phyloP scores from a whole-genome alignment of 495 filamentous ascomycete species.

The Mycothermus thermophilus region DNA sequence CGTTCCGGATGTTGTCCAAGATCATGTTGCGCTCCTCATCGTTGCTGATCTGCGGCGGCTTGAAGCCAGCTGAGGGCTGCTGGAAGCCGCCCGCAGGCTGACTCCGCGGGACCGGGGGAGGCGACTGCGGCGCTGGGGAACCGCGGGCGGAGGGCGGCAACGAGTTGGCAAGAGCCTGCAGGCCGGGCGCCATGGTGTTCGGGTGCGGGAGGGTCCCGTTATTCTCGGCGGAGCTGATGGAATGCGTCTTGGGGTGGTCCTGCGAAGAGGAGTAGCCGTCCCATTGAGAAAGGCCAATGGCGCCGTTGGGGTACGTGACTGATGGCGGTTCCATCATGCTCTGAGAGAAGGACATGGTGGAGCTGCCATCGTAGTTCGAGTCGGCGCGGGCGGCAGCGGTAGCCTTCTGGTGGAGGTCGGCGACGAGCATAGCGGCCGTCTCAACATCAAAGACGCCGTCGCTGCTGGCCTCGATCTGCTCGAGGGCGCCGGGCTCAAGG shows the following conservation, averaged over 20 bases:
- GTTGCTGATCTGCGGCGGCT: constrained; percentile 50
- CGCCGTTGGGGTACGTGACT: constrained; percentile 55
- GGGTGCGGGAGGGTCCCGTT: constrained; percentile 47
- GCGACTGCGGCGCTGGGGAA: constrained; percentile 70
- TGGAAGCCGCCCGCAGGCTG: constrained; percentile 43
- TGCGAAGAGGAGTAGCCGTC: constrained; percentile 62
- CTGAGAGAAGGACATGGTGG: constrained; percentile 59
- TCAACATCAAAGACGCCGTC: constrained; percentile 96
- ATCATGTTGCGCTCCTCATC: constrained; percentile 75
- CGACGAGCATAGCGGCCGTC: constrained; percentile 97
- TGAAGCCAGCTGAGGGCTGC: constrained; percentile 50
- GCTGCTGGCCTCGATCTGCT: constrained; percentile 87
- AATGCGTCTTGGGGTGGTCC: constrained; percentile 54
- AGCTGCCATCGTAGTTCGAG: constrained; percentile 50
- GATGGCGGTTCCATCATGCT: constrained; percentile 56
- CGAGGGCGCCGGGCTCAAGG: constrained; percentile 75
- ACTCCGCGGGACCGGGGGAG: constrained; percentile 42
- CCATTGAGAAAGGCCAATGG: constrained; percentile 76
- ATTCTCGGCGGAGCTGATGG: constrained; percentile 49
- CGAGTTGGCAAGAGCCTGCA: constrained; percentile 56
- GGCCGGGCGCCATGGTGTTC: constrained; percentile 45
- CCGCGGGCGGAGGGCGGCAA: constrained; percentile 55
- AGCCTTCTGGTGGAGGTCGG: constrained; percentile 95
- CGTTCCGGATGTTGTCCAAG: constrained; percentile 67
- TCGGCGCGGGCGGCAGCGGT: constrained; percentile 59